Base-by-base conservation (phyloP, 331 rosid species). In the Spiraea crenata region DNA sequence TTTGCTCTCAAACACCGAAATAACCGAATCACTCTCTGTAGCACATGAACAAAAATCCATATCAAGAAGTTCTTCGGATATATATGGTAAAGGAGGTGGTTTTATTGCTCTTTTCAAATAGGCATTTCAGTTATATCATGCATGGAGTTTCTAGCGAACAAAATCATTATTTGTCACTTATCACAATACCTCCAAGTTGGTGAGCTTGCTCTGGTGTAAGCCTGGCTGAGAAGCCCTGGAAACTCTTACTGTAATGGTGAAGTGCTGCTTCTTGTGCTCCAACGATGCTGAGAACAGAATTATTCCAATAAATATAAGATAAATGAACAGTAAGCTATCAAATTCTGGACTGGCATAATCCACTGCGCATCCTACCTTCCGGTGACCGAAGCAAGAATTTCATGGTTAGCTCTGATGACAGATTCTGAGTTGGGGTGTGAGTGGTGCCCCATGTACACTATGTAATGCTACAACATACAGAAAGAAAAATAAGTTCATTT, bases 181-280 rank as follows among this genome's bases (percentile, higher is more conserved):
- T 49, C 20, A 75, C 39, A 58, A 16, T 72, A 82, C 93, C 96
- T 55, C 84, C 66, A 44, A 90, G 83, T 67, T 83, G 80, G 47
- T 73, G 58, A 67, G 88, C 93, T 78, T 90, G 93, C 39, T 80
- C 82, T 8, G 76, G 76, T 7, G 91, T 87, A 67, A 90, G 83
- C 85, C 72, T 82, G 60, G 89, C 88, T 20, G 96, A 90, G 85
- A 90, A 90, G 50, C 96, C 96, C 65, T 70, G 80, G 47, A 90
- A 87, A 76, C 83, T 87, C 77, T 82, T 87, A 72, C 84, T 74
- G 74, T 90, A 87, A 63, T 87, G 93, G 77, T 84, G 88, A 49
- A 87, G 38, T 52, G 91, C 55, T 51, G 75, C 79, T 69, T 67
- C 75, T 60, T 83, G 79, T 70, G 89, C 89, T 71, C 76, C 77